These are phyloP conservation scores for Tricholoma saponaceum DNA, from an alignment of 768 basidiomycete species.

Conservation along the genomic window DNA sequence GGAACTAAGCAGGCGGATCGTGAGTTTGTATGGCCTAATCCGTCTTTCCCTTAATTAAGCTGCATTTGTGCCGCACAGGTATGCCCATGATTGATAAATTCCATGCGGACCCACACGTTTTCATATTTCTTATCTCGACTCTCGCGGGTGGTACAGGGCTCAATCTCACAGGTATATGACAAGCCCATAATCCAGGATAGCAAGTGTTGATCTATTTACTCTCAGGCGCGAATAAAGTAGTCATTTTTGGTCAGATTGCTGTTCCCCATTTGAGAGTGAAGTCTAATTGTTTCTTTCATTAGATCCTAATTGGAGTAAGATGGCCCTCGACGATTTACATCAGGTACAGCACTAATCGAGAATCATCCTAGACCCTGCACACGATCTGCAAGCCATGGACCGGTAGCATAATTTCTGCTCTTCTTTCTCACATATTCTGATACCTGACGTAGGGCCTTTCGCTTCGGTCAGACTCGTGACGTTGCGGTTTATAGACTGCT, in stretches of 20 bases:
- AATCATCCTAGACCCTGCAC: conserved; percentile 73
- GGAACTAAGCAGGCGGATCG: conserved; percentile 62
- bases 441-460: conserved; percentile 51
- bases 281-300: conserved; percentile 9
- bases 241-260: conserved; percentile 69
- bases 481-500: conserved; percentile 82
- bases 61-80: conserved; percentile 37
- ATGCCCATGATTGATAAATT: conserved; percentile 87
- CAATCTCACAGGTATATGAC: conserved; percentile 58
- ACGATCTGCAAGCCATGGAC: conserved; percentile 93
- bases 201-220: not conserved
- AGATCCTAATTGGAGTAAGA: conserved; percentile 95
- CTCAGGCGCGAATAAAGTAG: conserved; percentile 85
- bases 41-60: not conserved
- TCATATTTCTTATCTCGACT: conserved; percentile 86
- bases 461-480: conserved; percentile 84
- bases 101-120: conserved; percentile 67
- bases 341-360: conserved; percentile 2
- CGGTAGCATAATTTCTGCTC: conserved; percentile 27
- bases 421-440: not conserved
- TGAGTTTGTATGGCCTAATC: conserved; percentile 32
- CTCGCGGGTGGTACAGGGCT: conserved; percentile 89
- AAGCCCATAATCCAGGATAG: not conserved
- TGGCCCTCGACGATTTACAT: not conserved
- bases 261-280: not conserved